Evolutionary conservation across 352 stramenopile genomes (phyloP), one percentile per base, ranked within the genome.

Genomic region (Globisporangium uncinulatum): DNA sequence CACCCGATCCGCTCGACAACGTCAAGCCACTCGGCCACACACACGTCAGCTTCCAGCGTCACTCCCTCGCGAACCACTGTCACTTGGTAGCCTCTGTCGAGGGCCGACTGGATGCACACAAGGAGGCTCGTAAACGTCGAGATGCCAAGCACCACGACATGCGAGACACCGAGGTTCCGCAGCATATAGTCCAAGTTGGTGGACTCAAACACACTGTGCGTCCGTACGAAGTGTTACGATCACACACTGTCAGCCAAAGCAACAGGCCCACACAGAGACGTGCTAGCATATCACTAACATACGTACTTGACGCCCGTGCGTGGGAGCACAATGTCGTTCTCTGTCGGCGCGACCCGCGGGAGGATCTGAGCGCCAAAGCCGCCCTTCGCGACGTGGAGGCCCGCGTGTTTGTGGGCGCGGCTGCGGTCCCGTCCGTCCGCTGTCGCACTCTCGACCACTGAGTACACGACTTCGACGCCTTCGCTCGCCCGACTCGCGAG

Each of bases 181-280:
- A 97, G 52, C n/a, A 95, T 57, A 56, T 93, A 96, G 72, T 96
- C 83, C 0, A 96, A 53, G 66, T 97, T 97, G 3, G 90, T 97
- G 7, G 83, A 75, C 36, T 82, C 68, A 60, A 97, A 97, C 0
- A 95, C 69, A 57, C 85, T 96, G 53, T 29, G 24, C 24, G 24
- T 29, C 24, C 1, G 24, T 29, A 29, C 24, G 4, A 29, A 4
- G 24, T 1, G 24, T 29, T 29, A 29, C 24, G 24, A 1, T 4
- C 24, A 29, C 24, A 29, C 24, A 29, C 24, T 29, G 24, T 32
- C 14, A 14, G 13, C 21, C 21, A 37, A 11, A 37, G 45, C 67
- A 8, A 55, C 43, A 14, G 20, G 61, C 7, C 57, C 8, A 61
- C 2, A 57, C 13, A 29, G 2, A 29, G 24, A 29, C 24, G 24